Evolutionary conservation across 805 yeast species (phyloP), one percentile per base, ranked within the genome.

Genomic region (Saturnispora dispora): DNA sequence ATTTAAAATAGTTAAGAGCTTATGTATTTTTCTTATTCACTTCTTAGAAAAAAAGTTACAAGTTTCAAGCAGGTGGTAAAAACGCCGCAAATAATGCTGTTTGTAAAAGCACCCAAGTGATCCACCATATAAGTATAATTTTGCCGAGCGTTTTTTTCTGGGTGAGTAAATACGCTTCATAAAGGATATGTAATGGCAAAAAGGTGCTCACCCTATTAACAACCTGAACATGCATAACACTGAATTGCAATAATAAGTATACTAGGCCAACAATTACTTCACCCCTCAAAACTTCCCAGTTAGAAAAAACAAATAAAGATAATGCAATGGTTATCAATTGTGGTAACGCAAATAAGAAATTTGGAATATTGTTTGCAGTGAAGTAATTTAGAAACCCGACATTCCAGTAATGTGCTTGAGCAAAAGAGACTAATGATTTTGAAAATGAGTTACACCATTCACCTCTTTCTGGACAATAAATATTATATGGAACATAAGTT

Each of bases 361-460:
- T 86, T 10, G 96, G 96, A 7, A 87, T 65, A 60, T 93, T 91
- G 60, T 80, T 81, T 0, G 73, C 53, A 0, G 93, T 84, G 91
- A 96, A 93, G 67, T 93, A 93, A 40, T 67, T 71, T 51, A 93
- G 65, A 48, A 90, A 79, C 0, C 99, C 98, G 43, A 73, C 76
- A 58, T 81, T 77, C 99, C 99, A 93, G 64, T 91, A 89, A 56
- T 80, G 73, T 1, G 68, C 53, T 66, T 93, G 99, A 6, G 95
- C 85, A 63, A 74, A 87, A 3, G 77, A 64, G 58, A 82, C 82
- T 13, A 91, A 70, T 22, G 83, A 76, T 6, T 86, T 88, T 0
- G 85, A 48, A 3, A 55, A 52, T 4, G 69, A 56, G 13, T 68
- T 54, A 63, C 99, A 91, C 97, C 97, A 91, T 54, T 76, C 85